A percentile compares a stretch with the other conserved stretches of the same genome.
Conservation (phyloP, 1,139 yeast species). For the Saccharomyces hybrid region DNA sequence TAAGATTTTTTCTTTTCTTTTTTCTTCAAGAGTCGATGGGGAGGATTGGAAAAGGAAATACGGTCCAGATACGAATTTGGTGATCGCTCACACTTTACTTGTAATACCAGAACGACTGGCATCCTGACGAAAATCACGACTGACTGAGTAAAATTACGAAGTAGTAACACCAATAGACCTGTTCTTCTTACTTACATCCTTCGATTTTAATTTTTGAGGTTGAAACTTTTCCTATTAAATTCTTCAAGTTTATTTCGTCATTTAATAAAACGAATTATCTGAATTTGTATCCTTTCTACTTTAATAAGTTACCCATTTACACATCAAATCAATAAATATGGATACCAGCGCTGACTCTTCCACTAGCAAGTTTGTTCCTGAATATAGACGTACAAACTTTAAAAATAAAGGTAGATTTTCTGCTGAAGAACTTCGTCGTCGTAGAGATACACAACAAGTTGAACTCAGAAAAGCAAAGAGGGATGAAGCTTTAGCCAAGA, state of each 20-base stretch:
- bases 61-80: background rate
- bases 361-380: slow-evolving; percentile 85
- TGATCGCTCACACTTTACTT: background rate
- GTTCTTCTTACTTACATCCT: background rate
- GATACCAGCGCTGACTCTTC: slow-evolving; percentile 41
- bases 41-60: background rate
- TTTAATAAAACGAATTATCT: background rate
- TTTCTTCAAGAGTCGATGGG: background rate
- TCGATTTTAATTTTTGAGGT: background rate
- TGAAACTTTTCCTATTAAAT: background rate
- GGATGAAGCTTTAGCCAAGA: slow-evolving; percentile 87
- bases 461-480: slow-evolving; percentile 94
- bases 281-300: background rate
- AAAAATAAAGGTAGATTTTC: slow-evolving; percentile 92
- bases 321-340: slow-evolving; percentile 4
- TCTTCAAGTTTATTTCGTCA: background rate
- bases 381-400: slow-evolving; percentile 93
- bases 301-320: background rate
- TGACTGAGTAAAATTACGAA: too few relatives aligned
- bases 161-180: background rate
- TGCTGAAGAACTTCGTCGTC: slow-evolving; percentile 93
- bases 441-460: slow-evolving; percentile 96
- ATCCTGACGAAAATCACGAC: background rate
- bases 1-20: background rate
- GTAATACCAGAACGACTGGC: background rate